These are phyloP conservation scores for Suillus clintonianus DNA, from an alignment of 768 basidiomycete species.

Conservation along the genomic window DNA sequence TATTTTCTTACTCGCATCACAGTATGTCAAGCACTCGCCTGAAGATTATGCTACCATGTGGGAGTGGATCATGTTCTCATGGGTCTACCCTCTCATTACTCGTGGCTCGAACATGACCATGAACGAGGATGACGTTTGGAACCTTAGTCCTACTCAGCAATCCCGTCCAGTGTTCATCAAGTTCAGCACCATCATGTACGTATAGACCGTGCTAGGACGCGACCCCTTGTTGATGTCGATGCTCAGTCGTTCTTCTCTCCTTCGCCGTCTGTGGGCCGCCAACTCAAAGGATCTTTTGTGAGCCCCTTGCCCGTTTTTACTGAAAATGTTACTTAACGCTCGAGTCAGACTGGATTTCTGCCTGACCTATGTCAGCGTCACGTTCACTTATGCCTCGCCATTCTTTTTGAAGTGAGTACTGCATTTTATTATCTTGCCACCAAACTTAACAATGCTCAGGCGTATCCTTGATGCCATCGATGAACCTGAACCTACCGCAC, in stretches of 20 bases:
- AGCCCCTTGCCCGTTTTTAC: not conserved
- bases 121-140: conserved; percentile 72
- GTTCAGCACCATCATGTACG: conserved; percentile 35
- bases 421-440: not conserved
- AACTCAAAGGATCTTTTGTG: conserved; percentile 49
- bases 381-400: conserved; percentile 79
- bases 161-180: conserved; percentile 63
- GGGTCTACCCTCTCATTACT: conserved; percentile 68
- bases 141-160: conserved; percentile 66
- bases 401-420: conserved; percentile 75
- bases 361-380: conserved; percentile 67
- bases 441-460: conserved; percentile 25
- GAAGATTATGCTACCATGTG: conserved; percentile 78
- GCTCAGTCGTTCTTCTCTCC: conserved; percentile 33
- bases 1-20: conserved; percentile 1
- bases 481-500: conserved; percentile 46
- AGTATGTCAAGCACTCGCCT: conserved; percentile 40
- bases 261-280: conserved; percentile 44
- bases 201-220: not conserved
- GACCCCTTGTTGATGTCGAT: not conserved
- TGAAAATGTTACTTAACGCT: not conserved
- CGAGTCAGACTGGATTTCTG: conserved; percentile 56
- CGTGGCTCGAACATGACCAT: conserved; percentile 54
- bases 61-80: conserved; percentile 71
- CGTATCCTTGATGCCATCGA: conserved; percentile 64